Conservation (phyloP, 257 asterid species). For the Misopates orontium region DNA sequence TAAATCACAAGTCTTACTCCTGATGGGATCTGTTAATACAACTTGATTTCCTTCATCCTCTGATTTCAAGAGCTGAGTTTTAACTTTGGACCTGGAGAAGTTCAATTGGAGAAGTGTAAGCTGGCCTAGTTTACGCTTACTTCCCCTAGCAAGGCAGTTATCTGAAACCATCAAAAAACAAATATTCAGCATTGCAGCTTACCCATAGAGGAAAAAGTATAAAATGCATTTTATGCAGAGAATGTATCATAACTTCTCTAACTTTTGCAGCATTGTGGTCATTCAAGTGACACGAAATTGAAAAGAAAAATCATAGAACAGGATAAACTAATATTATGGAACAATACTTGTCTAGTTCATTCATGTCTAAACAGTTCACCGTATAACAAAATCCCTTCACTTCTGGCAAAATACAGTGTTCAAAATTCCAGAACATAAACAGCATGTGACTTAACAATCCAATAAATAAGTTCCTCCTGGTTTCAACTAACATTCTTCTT, state of each 20-base stretch:
- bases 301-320: neutral
- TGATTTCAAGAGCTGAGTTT: conserved; percentile 32
- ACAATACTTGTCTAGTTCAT: no score
- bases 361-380: no score
- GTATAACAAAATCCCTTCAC: neutral
- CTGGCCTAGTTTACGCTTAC: conserved; percentile 77
- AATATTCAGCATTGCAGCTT: neutral
- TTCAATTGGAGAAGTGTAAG: conserved; percentile 75
- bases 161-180: conserved; percentile 48
- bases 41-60: conserved; percentile 21
- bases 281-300: neutral
- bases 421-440: neutral
- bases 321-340: neutral
- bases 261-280: neutral
- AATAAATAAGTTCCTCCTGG: neutral
- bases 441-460: neutral
- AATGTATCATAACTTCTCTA: neutral
- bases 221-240: neutral
- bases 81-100: conserved; percentile 57
- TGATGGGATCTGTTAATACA: conserved; percentile 19
- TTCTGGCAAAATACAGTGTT: neutral
- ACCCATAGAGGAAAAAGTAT: neutral
- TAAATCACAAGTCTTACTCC: conserved; percentile 21
- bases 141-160: conserved; percentile 72
- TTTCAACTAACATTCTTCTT: neutral